These are phyloP conservation scores for Colletotrichum tofieldiae DNA, from an alignment of 2,329 filamentous ascomycete genomes.

Conservation along the genomic window DNA sequence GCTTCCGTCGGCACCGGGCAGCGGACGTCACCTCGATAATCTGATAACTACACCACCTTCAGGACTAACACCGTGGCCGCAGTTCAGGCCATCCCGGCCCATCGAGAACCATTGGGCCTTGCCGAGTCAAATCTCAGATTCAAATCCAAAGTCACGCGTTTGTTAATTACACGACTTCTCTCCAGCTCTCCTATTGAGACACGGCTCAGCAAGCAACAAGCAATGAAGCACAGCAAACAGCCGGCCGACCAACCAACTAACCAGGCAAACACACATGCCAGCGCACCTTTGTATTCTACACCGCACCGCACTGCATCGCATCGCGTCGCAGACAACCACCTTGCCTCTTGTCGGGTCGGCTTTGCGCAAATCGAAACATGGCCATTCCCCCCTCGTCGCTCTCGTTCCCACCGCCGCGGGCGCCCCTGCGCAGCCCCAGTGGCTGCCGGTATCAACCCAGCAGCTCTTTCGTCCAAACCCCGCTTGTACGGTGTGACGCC, in stretches of 20 bases:
- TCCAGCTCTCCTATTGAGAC: not conserved
- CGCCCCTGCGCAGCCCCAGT: constrained; percentile 35
- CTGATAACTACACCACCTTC: constrained; percentile 1
- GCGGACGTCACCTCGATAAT: constrained; percentile 1
- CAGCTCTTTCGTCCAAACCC: constrained; percentile 40
- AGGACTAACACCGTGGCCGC: not conserved
- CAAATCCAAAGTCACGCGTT: not conserved
- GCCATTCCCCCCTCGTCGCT: constrained; percentile 32
- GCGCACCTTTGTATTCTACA: not conserved
- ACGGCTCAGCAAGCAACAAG: not conserved
- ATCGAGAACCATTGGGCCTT: not conserved
- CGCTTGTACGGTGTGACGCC: constrained; percentile 34
- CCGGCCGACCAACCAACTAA: not conserved
- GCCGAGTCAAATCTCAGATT: not conserved
- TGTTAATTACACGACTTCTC: not conserved
- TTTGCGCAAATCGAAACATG: constrained; percentile 33
- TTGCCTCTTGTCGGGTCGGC: not conserved
- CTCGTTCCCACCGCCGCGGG: constrained; percentile 35
- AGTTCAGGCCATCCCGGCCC: not conserved
- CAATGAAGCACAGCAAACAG: not conserved
- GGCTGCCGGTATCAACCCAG: constrained; percentile 27
- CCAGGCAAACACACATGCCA: not conserved
- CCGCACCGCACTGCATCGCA: not conserved
- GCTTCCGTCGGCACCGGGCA: not conserved
- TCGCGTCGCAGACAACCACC: not conserved